Conservation (phyloP, 495 filamentous ascomycete species). For the Daldinia grandis region DNA sequence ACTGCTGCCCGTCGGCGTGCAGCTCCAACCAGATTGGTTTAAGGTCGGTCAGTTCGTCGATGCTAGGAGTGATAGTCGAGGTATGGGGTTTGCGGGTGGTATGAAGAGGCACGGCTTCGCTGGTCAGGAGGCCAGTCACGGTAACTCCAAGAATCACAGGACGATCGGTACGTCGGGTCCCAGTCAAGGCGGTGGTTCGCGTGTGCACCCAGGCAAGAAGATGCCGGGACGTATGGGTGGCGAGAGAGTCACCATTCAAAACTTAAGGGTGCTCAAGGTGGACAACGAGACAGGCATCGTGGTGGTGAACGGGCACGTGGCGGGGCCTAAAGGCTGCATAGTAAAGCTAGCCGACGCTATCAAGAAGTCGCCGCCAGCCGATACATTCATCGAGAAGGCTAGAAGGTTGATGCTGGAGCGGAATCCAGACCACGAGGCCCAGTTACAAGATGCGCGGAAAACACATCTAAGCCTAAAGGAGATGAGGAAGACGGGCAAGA, state of each 20-base stretch:
- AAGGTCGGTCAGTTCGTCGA: conserved; percentile 90
- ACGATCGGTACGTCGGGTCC: conserved; percentile 87
- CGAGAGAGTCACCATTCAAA: conserved; percentile 85
- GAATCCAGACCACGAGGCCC: conserved; percentile 48
- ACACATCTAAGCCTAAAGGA: conserved; percentile 54
- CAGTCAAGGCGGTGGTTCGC: conserved; percentile 87
- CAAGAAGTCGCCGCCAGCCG: conserved; percentile 84
- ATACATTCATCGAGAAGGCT: conserved; percentile 53
- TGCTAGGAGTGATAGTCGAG: conserved; percentile 76
- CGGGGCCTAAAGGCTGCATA: conserved; percentile 82
- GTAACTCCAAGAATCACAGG: conserved; percentile 90
- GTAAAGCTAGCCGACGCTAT: conserved; percentile 90
- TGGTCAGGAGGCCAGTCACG: conserved; percentile 92
- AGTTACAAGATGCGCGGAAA: conserved; percentile 50
- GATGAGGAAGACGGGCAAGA: conserved; percentile 51
- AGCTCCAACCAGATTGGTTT: conserved; percentile 86
- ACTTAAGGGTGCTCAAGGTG: conserved; percentile 85
- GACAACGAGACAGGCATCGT: conserved; percentile 86
- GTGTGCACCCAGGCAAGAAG: conserved; percentile 93
- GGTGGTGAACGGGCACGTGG: conserved; percentile 83
- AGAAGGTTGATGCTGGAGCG: conserved; percentile 48
- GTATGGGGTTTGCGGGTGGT: conserved; percentile 93
- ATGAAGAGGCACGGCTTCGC: conserved; percentile 94
- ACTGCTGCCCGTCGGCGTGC: conserved; percentile 73
- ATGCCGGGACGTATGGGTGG: conserved; percentile 97